Evolutionary conservation across 2,329 filamentous ascomycete genomes (phyloP).

Genomic region (Incumbomyces delicatus): DNA sequence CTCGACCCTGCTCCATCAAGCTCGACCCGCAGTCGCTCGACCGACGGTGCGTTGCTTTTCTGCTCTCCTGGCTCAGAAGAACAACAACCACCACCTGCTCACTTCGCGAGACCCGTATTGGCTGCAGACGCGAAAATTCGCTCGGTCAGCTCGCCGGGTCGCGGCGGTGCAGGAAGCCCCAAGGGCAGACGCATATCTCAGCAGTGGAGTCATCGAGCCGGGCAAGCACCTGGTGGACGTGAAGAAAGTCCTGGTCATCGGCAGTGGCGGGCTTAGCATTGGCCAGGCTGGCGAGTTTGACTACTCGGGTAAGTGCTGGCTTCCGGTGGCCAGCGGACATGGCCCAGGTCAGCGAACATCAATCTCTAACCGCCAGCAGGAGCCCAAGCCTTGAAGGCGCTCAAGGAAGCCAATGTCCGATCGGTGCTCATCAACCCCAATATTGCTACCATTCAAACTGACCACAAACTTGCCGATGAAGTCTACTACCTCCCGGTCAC

Average conservation of each 20-base stretch:
- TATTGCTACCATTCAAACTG: slow-evolving; percentile 96
- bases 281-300: slow-evolving; percentile 97
- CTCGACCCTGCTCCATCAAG: slow-evolving; percentile 15
- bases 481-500: slow-evolving; percentile 98
- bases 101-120: slow-evolving; percentile 29
- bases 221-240: slow-evolving; percentile 71
- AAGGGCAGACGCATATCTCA: slow-evolving; percentile 75
- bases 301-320: slow-evolving; percentile 67
- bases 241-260: slow-evolving; percentile 95
- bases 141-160: slow-evolving; percentile 29
- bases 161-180: slow-evolving; percentile 57
- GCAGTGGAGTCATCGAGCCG: slow-evolving; percentile 75
- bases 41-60: slow-evolving; percentile 6
- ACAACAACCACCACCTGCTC: slow-evolving; percentile 24
- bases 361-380: slow-evolving; percentile 43
- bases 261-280: slow-evolving; percentile 89
- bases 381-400: slow-evolving; percentile 88
- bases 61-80: not conserved
- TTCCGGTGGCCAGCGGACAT: no score
- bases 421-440: slow-evolving; percentile 96
- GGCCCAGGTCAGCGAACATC: no score
- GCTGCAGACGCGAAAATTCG: slow-evolving; percentile 35
- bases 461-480: slow-evolving; percentile 90
- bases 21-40: slow-evolving; percentile 11
- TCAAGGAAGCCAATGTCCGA: slow-evolving; percentile 86